A percentile compares a stretch with the other conserved stretches of the same genome.
These are phyloP conservation scores for Diplocarpon mali DNA, from an alignment of 2,329 filamentous ascomycete species.

Conservation along the genomic window DNA sequence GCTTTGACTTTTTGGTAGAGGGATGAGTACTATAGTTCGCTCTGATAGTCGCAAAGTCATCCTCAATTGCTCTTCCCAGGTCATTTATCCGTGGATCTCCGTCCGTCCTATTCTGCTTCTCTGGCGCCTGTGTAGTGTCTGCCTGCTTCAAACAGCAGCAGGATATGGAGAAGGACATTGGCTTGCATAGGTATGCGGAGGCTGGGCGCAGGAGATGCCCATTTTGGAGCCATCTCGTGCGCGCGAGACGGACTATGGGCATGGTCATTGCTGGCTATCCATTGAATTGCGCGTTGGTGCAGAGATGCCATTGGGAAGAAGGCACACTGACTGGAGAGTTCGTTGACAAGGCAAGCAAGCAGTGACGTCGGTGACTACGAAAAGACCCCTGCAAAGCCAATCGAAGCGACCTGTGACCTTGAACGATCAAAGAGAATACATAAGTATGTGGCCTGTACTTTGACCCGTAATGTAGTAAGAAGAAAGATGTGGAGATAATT, in stretches of 20 bases:
- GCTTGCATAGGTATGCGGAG: constrained; percentile 2
- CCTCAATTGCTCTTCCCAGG: constrained; percentile 41
- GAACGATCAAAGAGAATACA: no score
- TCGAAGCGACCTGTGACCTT: constrained; percentile 17
- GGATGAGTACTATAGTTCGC: constrained; percentile 40
- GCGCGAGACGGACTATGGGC: constrained; percentile 19
- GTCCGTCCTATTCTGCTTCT: constrained; percentile 5
- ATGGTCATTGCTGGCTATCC: constrained; percentile 22
- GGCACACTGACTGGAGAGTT: constrained; percentile 9
- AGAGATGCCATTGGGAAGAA: constrained; percentile 11
- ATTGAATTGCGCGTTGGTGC: constrained; percentile 13
- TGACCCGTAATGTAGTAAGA: background rate
- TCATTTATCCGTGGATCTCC: constrained; percentile 39
- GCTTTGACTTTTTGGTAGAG: no score
- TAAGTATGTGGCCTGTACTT: no score
- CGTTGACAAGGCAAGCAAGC: constrained; percentile 4
- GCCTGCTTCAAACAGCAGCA: background rate
- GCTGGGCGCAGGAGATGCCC: constrained; percentile 5
- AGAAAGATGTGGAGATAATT: background rate
- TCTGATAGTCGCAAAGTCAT: constrained; percentile 50
- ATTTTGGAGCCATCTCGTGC: constrained; percentile 20
- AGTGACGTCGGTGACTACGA: constrained; percentile 19
- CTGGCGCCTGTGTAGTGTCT: background rate
- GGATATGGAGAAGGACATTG: constrained; percentile 7
- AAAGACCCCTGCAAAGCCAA: background rate